Evolutionary conservation across 1,284 basidiomycete species (phyloP).

Genomic region (Mycosarcoma mackinlayi): DNA sequence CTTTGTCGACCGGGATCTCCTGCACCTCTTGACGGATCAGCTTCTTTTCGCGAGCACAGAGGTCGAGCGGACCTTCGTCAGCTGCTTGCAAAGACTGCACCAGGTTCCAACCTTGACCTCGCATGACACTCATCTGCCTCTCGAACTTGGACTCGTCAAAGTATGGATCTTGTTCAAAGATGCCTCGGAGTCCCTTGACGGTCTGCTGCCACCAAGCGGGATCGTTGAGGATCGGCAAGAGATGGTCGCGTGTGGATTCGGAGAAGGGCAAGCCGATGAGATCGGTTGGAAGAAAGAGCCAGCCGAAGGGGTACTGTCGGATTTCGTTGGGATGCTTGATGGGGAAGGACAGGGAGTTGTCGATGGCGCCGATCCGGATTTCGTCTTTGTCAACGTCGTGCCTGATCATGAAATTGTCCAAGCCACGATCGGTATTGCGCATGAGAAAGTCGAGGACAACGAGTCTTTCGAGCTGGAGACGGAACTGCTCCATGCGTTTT

Average conservation of each 20-base stretch:
- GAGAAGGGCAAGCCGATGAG: conserved; percentile 78
- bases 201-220: conserved; percentile 92
- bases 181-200: conserved; percentile 78
- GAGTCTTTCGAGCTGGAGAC: conserved; percentile 85
- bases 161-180: conserved; percentile 83
- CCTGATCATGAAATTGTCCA: conserved; percentile 70
- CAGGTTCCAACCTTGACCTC: conserved; percentile 91
- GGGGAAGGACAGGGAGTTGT: conserved; percentile 89
- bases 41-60: conserved; percentile 64
- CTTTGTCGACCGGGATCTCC: conserved; percentile 16
- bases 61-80: conserved; percentile 72
- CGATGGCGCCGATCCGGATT: conserved; percentile 83
- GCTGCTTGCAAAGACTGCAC: conserved; percentile 81
- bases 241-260: conserved; percentile 81
- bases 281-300: conserved; percentile 83
- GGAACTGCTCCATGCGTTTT: conserved; percentile 80
- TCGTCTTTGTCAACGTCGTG: conserved; percentile 78
- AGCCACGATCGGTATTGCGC: conserved; percentile 77
- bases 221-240: conserved; percentile 82
- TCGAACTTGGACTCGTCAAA: conserved; percentile 70
- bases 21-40: conserved; percentile 51
- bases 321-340: conserved; percentile 81
- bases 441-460: conserved; percentile 80
- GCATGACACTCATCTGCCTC: conserved; percentile 87
- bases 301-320: conserved; percentile 89